Base-by-base conservation (phyloP, 352 stramenopile species). In the Pythium pyrilobum region DNA sequence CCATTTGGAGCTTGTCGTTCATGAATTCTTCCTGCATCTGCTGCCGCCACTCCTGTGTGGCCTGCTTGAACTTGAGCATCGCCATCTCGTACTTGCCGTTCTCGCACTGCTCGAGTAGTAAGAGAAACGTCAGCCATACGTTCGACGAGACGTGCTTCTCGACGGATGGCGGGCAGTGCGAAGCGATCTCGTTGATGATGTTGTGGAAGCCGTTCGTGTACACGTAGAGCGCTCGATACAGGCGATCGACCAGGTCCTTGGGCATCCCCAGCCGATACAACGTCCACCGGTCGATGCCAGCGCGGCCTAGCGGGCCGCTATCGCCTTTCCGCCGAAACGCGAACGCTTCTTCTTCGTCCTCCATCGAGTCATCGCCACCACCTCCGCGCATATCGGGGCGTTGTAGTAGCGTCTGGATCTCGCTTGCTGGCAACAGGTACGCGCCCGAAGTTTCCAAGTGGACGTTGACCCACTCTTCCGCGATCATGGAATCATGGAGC, bases 161-260 rank as follows among this genome's bases (percentile, higher is more conserved):
- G 15, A 81, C 67, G 2, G 49, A 63, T 4, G 77, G 67, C 9
- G 81, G 81, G 32, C 80, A 89, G 31, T 85, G 81, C 10, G 77
- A 66, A 10, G 78, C 74, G 28, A 92, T 88, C 48, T 92, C 80
- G 41, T 81, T 81, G 62, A 92, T 88, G 50, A 92, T 73, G 31
- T 79, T 90, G 69, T 90, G 80, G 37, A 92, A 92, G 7, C 81
- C 80, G 45, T 87, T 92, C 13, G 80, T 89, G 62, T 92, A 90
- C 23, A 92, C 79, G 64, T 90, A 92, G 5, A 92, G 59, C 20
- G 77, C 79, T n/a, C 81, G 75, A 49, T 88, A 92, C 2, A 92
- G 63, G 1, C 81, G 74, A 57, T 90, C 79, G 5, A 92, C 81
- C 13, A 92, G 64, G 12, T 83, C 72, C 46, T 86, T 87, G 0